Conservation (phyloP, 2,329 filamentous ascomycete species). For the Fusarium xyrophilum region DNA sequence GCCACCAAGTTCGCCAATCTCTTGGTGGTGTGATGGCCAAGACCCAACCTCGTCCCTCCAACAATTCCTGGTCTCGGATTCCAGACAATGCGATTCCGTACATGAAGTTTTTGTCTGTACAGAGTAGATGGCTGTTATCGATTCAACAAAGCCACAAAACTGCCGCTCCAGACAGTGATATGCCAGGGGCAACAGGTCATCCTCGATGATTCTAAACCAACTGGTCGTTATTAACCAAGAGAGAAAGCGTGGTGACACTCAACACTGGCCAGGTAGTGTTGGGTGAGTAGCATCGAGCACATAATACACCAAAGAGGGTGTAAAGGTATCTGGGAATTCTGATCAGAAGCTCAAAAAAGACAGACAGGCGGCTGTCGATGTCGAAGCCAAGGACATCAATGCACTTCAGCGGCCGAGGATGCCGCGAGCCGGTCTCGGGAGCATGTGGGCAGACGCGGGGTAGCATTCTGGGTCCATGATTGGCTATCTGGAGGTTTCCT, state of each 20-base stretch:
- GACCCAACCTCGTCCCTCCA: neutral
- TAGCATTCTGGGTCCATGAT: slow-evolving; percentile 30
- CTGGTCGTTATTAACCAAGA: slow-evolving; percentile 2
- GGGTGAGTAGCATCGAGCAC: slow-evolving; percentile 5
- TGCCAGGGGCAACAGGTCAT: neutral
- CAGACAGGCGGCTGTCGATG: slow-evolving; percentile 4
- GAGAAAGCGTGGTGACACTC: slow-evolving; percentile 3
- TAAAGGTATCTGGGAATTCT: slow-evolving; percentile 9
- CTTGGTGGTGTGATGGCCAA: slow-evolving; percentile 22
- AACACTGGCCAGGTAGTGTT: neutral
- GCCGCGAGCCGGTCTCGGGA: slow-evolving; percentile 40
- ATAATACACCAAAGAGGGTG: slow-evolving; percentile 17
- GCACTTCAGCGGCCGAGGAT: slow-evolving; percentile 34
- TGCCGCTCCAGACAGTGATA: neutral
- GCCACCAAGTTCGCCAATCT: slow-evolving; percentile 39
- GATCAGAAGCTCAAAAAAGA: slow-evolving; percentile 4
- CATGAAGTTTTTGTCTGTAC: neutral
- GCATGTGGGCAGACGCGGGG: slow-evolving; percentile 41
- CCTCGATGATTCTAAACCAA: neutral
- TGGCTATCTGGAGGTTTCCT: slow-evolving; percentile 15
- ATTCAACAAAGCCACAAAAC: neutral
- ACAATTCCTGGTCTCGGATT: neutral
- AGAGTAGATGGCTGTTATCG: neutral
- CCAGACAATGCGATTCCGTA: neutral
- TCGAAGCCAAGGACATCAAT: slow-evolving; percentile 27